Conservation (phyloP, 495 filamentous ascomycete genomes). For the Extremus antarcticus region DNA sequence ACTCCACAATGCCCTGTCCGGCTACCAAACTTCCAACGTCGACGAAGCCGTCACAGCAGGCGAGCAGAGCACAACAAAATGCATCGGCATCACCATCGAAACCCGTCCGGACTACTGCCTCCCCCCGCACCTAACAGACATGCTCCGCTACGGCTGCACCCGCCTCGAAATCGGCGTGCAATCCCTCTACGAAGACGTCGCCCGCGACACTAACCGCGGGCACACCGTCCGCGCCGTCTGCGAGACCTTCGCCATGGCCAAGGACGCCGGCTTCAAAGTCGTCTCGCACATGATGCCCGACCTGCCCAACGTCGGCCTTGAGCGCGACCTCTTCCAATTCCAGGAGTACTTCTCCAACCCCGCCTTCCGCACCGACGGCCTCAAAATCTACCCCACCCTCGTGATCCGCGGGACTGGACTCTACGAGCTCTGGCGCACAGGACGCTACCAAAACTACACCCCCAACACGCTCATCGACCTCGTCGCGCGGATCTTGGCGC, state of each 20-base stretch:
- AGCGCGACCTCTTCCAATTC: conserved; percentile 93
- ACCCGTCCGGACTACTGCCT: conserved; percentile 94
- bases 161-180: conserved; percentile 91
- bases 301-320: conserved; percentile 95
- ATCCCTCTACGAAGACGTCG: conserved; percentile 96
- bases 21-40: conserved; percentile 81
- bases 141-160: conserved; percentile 95
- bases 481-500: conserved; percentile 84
- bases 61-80: conserved; percentile 91
- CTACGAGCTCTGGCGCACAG: conserved; percentile 95
- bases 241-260: conserved; percentile 87
- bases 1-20: conserved; percentile 89
- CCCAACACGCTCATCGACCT: conserved; percentile 92
- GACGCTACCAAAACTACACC: conserved; percentile 95
- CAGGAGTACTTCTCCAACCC: conserved; percentile 96
- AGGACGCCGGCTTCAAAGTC: conserved; percentile 97
- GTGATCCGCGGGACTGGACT: conserved; percentile 95
- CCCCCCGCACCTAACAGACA: conserved; percentile 78
- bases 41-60: conserved; percentile 89
- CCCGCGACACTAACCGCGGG: conserved; percentile 89
- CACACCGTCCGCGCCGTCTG: conserved; percentile 92
- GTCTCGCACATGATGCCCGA: conserved; percentile 99
- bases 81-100: conserved; percentile 97
- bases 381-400: conserved; percentile 96
- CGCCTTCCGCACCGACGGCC: conserved; percentile 88